Evolutionary conservation across 2,329 filamentous ascomycete genomes (phyloP).

Genomic region (Monosporascus cannonballus): DNA sequence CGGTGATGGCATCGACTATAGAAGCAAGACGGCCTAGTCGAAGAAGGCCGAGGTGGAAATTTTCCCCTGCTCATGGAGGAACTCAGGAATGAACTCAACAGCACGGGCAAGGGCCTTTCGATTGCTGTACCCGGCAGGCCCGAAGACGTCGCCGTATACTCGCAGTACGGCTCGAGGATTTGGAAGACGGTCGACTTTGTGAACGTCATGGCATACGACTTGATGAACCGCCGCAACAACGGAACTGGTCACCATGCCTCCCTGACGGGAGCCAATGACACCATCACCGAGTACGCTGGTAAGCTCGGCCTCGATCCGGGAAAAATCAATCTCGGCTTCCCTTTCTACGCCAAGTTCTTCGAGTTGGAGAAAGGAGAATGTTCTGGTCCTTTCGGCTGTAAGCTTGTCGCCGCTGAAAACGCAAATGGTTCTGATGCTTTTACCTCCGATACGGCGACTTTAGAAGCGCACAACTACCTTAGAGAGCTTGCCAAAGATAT

Average conservation of each 20-base stretch:
- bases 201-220: constrained; percentile 67
- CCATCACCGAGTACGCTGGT: constrained; percentile 28
- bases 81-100: constrained; percentile 51
- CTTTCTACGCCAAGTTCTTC: constrained; percentile 61
- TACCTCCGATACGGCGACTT: constrained; percentile 55
- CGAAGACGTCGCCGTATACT: constrained; percentile 65
- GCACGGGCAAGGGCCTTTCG: constrained; percentile 50
- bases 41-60: constrained; percentile 55
- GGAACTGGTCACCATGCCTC: constrained; percentile 57
- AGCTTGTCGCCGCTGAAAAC: constrained; percentile 49
- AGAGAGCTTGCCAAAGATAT: background rate
- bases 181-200: constrained; percentile 57
- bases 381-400: constrained; percentile 41
- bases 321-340: constrained; percentile 56
- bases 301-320: constrained; percentile 39
- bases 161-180: constrained; percentile 51
- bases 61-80: constrained; percentile 56
- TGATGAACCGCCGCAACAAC: constrained; percentile 64
- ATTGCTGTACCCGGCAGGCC: constrained; percentile 59
- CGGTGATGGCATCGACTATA: constrained; percentile 67
- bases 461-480: constrained; percentile 19
- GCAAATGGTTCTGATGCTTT: constrained; percentile 49
- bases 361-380: constrained; percentile 38
- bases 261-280: constrained; percentile 42
- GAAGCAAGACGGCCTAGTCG: constrained; percentile 48